Conservation (phyloP, 2,329 filamentous ascomycete species). For the Coniochaeta sp. region DNA sequence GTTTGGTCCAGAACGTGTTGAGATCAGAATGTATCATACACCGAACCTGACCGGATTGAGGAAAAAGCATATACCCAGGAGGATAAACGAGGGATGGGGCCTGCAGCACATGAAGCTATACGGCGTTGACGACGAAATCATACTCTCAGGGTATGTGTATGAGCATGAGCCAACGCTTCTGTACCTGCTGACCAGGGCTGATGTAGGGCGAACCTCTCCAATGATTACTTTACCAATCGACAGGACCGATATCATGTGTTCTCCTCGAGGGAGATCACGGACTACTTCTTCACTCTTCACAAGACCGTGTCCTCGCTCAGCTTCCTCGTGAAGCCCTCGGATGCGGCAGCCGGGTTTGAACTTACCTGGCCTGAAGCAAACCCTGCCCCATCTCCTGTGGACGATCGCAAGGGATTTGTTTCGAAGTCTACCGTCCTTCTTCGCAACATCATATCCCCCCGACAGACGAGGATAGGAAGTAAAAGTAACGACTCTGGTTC, state of each 20-base stretch:
- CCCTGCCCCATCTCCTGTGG: constrained; percentile 65
- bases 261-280: constrained; percentile 66
- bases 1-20: constrained; percentile 77
- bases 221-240: constrained; percentile 92
- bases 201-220: constrained; percentile 70
- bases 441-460: constrained; percentile 54
- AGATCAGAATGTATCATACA: constrained; percentile 96
- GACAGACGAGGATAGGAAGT: constrained; percentile 15
- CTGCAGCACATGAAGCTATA: constrained; percentile 99
- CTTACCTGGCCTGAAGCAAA: constrained; percentile 72
- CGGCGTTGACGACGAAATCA: constrained; percentile 89
- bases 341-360: constrained; percentile 47
- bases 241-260: constrained; percentile 95
- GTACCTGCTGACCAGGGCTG: not conserved
- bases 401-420: constrained; percentile 62
- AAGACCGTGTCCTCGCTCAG: constrained; percentile 70
- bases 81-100: constrained; percentile 98
- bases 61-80: constrained; percentile 75
- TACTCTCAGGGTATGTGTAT: constrained; percentile 68
- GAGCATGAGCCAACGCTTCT: not conserved
- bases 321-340: constrained; percentile 64
- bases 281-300: constrained; percentile 77
- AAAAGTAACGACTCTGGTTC: constrained; percentile 4
- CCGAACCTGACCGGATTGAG: constrained; percentile 84
- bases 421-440: constrained; percentile 60